Conservation (phyloP, 2,329 filamentous ascomycete species). For the Westerdykella ornata region DNA sequence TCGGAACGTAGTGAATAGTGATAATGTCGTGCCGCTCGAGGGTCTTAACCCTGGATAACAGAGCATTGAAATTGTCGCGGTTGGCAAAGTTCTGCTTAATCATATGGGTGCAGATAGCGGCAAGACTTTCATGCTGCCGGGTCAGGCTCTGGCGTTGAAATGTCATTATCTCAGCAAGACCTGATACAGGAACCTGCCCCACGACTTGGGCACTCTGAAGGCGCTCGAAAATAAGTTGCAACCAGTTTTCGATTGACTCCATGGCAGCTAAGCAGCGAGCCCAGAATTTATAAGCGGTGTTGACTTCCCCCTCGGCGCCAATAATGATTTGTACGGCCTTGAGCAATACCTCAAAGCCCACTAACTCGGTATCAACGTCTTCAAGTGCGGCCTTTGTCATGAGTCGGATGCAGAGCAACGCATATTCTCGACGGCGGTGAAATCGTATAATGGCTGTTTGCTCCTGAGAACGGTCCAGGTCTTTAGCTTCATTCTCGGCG, state of each 20-base stretch:
- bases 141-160: conserved; percentile 74
- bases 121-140: conserved; percentile 83
- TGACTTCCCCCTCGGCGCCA: conserved; percentile 49
- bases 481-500: conserved; percentile 60
- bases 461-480: conserved; percentile 64
- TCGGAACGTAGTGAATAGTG: conserved; percentile 73
- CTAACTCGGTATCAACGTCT: conserved; percentile 22
- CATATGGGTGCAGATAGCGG: conserved; percentile 70
- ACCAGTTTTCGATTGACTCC: conserved; percentile 67
- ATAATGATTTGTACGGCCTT: conserved; percentile 38
- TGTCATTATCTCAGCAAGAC: conserved; percentile 70
- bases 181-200: conserved; percentile 56
- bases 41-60: conserved; percentile 62
- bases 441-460: conserved; percentile 80
- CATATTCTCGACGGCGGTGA: conserved; percentile 74
- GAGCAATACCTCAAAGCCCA: conserved; percentile 18
- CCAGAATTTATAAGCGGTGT: conserved; percentile 58
- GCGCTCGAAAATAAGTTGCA: conserved; percentile 69
- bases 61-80: conserved; percentile 63
- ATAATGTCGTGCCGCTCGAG: conserved; percentile 70
- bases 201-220: conserved; percentile 68
- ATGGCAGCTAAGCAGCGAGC: conserved; percentile 70
- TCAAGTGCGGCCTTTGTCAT: conserved; percentile 62
- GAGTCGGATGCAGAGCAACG: conserved; percentile 77
- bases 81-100: conserved; percentile 68